phyloP scores from a whole-genome alignment of 1,284 basidiomycete species.

The Boletus sp. region DNA sequence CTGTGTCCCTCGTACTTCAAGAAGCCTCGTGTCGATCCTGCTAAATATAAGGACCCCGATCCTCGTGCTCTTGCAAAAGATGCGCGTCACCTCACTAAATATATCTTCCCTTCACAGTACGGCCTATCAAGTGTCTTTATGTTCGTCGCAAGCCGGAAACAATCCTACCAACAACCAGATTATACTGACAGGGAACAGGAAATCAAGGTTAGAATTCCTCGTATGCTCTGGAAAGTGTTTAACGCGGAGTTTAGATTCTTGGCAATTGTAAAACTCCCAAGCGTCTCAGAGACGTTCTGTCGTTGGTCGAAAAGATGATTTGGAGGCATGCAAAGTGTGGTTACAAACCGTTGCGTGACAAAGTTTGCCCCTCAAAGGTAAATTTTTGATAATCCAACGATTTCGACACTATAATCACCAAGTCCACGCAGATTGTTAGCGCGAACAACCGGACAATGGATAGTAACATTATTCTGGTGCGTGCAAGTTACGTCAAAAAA shows the following conservation, averaged over 20 bases:
- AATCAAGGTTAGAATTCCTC: slow-evolving; percentile 51
- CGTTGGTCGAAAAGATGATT: slow-evolving; percentile 58
- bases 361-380: slow-evolving; percentile 74
- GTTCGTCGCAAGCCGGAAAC: slow-evolving; percentile 24
- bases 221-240: not conserved
- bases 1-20: slow-evolving; percentile 43
- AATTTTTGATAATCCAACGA: not conserved
- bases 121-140: slow-evolving; percentile 57
- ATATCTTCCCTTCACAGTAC: slow-evolving; percentile 81
- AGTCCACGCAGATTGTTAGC: slow-evolving; percentile 27
- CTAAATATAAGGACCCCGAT: slow-evolving; percentile 39
- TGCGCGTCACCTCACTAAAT: slow-evolving; percentile 69
- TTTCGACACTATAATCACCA: not conserved
- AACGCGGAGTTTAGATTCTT: slow-evolving; percentile 34
- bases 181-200: slow-evolving; percentile 65
- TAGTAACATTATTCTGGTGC: slow-evolving; percentile 54
- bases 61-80: slow-evolving; percentile 42
- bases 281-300: slow-evolving; percentile 54
- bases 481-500: slow-evolving; percentile 8
- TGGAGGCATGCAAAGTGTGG: slow-evolving; percentile 67
- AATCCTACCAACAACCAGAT: slow-evolving; percentile 41
- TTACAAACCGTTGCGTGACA: slow-evolving; percentile 64
- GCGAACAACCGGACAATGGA: slow-evolving; percentile 42
- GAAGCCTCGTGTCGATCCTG: slow-evolving; percentile 24
- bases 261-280: slow-evolving; percentile 67